Evolutionary conservation across 257 asterid genomes (phyloP).

Genomic region (Plectranthus barbatus): DNA sequence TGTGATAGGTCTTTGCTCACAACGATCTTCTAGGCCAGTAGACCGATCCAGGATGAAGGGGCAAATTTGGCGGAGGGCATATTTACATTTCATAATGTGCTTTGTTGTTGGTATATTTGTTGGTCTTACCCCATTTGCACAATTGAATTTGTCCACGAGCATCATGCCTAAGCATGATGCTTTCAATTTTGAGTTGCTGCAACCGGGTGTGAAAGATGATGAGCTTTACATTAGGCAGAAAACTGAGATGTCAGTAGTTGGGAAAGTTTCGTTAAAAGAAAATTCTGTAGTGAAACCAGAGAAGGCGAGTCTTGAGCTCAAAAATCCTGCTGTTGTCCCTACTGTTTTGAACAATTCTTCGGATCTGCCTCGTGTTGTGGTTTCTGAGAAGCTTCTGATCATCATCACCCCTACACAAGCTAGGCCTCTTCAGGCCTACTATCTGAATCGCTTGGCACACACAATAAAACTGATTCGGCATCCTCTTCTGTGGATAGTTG

Average conservation of each 20-base stretch:
- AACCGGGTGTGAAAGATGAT: slow-evolving; percentile 11
- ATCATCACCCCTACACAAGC: slow-evolving; percentile 51
- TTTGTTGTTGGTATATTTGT: slow-evolving; percentile 48
- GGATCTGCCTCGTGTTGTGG: slow-evolving; percentile 14
- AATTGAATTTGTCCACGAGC: slow-evolving; percentile 27
- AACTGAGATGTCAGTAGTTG: slow-evolving; percentile 18
- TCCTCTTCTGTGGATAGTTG: slow-evolving; percentile 73
- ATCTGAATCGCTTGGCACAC: slow-evolving; percentile 50
- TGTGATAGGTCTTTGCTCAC: slow-evolving; percentile 41
- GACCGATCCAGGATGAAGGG: slow-evolving; percentile 55
- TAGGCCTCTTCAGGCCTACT: slow-evolving; percentile 43
- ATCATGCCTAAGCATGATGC: slow-evolving; percentile 29
- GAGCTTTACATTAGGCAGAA: slow-evolving; percentile 10
- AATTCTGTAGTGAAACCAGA: slow-evolving; percentile 17
- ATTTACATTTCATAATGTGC: slow-evolving; percentile 47
- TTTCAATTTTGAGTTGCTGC: slow-evolving; percentile 34
- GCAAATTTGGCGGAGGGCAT: slow-evolving; percentile 50
- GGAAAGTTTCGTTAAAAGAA: slow-evolving; percentile 12
- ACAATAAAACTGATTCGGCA: slow-evolving; percentile 42
- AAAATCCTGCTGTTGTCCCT: slow-evolving; percentile 3
- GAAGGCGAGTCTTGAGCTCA: slow-evolving; percentile 10
- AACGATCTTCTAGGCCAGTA: slow-evolving; percentile 39
- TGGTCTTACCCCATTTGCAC: slow-evolving; percentile 54
- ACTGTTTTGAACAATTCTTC: slow-evolving; percentile 14
- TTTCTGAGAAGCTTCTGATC: slow-evolving; percentile 50